Evolutionary conservation across 257 asterid genomes (phyloP), one percentile per base, ranked within the genome.

Genomic region (Solanum etuberosum): DNA sequence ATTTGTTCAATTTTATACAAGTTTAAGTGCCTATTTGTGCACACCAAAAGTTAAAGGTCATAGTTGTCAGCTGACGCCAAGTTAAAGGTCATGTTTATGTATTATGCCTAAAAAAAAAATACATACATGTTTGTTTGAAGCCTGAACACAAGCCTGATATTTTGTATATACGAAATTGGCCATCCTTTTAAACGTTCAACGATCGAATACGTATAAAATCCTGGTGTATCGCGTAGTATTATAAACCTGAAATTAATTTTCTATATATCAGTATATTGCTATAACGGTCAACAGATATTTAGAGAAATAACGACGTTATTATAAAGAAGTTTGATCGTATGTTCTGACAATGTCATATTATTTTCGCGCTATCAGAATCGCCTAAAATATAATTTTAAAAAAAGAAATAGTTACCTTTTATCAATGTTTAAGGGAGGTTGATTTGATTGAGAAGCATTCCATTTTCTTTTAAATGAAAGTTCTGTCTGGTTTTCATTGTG

Each of bases 361-460:
- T 29, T 25, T 67, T 67, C 2, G 0, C 21, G 20, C 0, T 67
- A 27, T 67, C 3, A 25, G 4, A 61, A 4, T 15, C 25, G 29
- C 1, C 1, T 83, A 43, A 5, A 2, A 8, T 5, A n/a, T 82
- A 37, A 70, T 23, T 83, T 12, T 3, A 1, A 7, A 0, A 4
- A 35, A 18, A 18, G 13, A 12, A 84, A 4, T 46, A 46, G 1
- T 46, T 76, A 91, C 98, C 96, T 93, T 88, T 91, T 92, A 87
- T 94, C 98, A 16, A 93, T 18, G 37, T 93, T 92, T 57, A 94
- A 27, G 3, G 98, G 98, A 72, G 87, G 90, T 9, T 13, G 25
- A 54, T 86, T 85, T 51, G 73, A 87, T 40, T 80, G 85, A 42
- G 89, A 87, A 21, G 48, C 14, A 37, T 86, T 27, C 95, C 95